These are phyloP conservation scores for Exophiala viscosa DNA, from an alignment of 2,329 filamentous ascomycete species.

Conservation along the genomic window DNA sequence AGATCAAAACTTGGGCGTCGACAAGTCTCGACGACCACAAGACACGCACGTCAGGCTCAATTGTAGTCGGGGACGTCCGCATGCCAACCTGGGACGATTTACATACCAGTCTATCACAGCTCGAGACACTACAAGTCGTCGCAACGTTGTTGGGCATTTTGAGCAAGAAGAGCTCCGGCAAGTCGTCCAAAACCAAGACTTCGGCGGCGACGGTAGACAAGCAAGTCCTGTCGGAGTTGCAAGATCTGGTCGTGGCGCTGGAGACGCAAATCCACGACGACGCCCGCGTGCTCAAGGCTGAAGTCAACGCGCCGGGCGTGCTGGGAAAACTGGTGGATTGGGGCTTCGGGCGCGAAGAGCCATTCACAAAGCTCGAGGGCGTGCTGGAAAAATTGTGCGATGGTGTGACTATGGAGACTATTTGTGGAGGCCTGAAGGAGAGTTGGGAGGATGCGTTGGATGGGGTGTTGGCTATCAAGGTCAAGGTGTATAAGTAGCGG, in stretches of 20 bases:
- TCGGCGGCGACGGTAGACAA: slow-evolving; percentile 6
- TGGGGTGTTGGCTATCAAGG: slow-evolving; percentile 34
- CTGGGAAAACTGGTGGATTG: slow-evolving; percentile 42
- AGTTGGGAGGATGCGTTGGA: slow-evolving; percentile 47
- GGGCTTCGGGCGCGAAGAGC: slow-evolving; percentile 31
- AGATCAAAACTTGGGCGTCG: slow-evolving; percentile 10
- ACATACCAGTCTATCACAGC: slow-evolving; percentile 36
- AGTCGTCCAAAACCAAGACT: slow-evolving; percentile 7
- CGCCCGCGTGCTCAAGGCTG: slow-evolving; percentile 36
- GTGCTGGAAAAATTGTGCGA: slow-evolving; percentile 38
- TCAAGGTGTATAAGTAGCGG: slow-evolving; percentile 16
- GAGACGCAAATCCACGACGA: slow-evolving; percentile 36
- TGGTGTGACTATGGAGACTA: slow-evolving; percentile 39
- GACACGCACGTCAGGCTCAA: background rate
- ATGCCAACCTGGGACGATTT: slow-evolving; percentile 41
- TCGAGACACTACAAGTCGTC: slow-evolving; percentile 42
- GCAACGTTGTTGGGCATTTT: slow-evolving; percentile 32
- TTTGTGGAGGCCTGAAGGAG: slow-evolving; percentile 44
- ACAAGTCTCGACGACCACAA: slow-evolving; percentile 1
- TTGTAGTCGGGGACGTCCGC: slow-evolving; percentile 14
- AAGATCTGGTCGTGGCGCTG: slow-evolving; percentile 10
- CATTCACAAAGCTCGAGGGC: slow-evolving; percentile 3
- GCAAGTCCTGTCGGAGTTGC: slow-evolving; percentile 6
- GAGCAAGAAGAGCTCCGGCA: slow-evolving; percentile 2
- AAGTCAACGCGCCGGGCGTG: slow-evolving; percentile 39